These are phyloP conservation scores for Monocercomonoides exilis DNA, from an alignment of 78 protist species.

Conservation along the genomic window DNA sequence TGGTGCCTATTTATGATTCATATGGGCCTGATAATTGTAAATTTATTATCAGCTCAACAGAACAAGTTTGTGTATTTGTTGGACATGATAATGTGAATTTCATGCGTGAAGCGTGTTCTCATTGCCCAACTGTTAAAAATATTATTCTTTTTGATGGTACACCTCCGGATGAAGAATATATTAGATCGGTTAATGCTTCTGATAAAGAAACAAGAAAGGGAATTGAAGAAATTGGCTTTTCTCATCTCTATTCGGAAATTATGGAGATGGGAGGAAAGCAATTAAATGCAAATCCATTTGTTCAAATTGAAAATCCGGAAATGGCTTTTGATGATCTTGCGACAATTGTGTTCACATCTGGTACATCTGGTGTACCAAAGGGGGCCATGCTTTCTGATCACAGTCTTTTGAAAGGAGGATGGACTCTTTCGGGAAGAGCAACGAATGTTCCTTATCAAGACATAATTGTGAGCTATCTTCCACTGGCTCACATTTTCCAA, in stretches of 20 bases:
- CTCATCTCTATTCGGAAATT: not conserved
- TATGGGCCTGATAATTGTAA: not conserved
- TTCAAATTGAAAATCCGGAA: not conserved
- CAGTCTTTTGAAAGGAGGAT: not conserved
- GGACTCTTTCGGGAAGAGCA: not conserved
- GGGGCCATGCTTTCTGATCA: constrained; percentile 10
- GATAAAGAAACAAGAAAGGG: not conserved
- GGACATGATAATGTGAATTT: not conserved
- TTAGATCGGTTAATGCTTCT: not conserved
- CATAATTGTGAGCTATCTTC: constrained; percentile 10
- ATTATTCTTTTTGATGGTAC: not conserved
- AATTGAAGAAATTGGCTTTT: not conserved
- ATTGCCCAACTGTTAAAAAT: not conserved
- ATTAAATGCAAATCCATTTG: not conserved
- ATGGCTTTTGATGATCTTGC: not conserved
- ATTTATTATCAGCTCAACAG: not conserved
- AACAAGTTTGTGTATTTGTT: not conserved
- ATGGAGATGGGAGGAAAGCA: not conserved
- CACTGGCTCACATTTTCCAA: constrained; percentile 32
- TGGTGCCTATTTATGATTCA: constrained; percentile 24
- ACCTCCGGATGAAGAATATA: not conserved
- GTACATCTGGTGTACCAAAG: constrained; percentile 31
- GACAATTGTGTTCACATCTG: constrained; percentile 28
- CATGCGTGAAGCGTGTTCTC: not conserved
- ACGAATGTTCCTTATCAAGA: not conserved